These are phyloP conservation scores for Calonectria naviculata DNA, from an alignment of 2,329 filamentous ascomycete species.

Conservation along the genomic window DNA sequence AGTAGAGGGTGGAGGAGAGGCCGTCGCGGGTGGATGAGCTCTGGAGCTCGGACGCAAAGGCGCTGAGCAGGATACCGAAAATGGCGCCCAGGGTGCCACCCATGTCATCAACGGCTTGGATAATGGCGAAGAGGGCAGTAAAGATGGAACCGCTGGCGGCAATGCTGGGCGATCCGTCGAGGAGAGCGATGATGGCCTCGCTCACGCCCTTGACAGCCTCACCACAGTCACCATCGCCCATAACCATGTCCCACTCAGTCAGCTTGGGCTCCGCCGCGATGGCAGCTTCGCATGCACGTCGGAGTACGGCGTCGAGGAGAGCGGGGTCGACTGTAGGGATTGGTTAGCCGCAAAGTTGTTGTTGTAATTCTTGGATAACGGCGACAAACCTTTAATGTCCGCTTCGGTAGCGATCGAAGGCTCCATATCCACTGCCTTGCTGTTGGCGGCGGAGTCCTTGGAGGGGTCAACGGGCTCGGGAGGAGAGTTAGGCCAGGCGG, in stretches of 20 bases:
- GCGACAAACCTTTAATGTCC: conserved; percentile 5
- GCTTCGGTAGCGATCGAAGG: conserved; percentile 5
- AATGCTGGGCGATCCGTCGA: conserved; percentile 37
- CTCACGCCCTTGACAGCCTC: conserved; percentile 45
- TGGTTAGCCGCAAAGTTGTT: neutral
- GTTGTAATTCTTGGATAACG: neutral
- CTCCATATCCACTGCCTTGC: conserved; percentile 2
- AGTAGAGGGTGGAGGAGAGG: conserved; percentile 27
- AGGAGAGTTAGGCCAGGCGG: conserved; percentile 11
- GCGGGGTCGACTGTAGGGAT: neutral
- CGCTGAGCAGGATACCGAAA: conserved; percentile 43
- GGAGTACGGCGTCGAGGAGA: conserved; percentile 1
- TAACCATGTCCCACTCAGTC: conserved; percentile 54
- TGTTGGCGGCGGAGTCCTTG: neutral
- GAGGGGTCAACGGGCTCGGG: neutral
- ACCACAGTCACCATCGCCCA: conserved; percentile 73
- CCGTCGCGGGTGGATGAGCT: conserved; percentile 26
- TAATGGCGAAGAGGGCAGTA: conserved; percentile 52
- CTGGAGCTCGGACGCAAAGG: conserved; percentile 57
- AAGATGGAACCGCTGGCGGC: conserved; percentile 46
- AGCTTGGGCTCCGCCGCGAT: conserved; percentile 17
- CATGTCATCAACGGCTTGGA: conserved; percentile 56
- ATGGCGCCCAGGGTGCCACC: conserved; percentile 50
- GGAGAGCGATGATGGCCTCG: conserved; percentile 40
- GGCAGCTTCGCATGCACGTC: conserved; percentile 5